Conservation (phyloP, 176 grass and related monocot species). For the Rhynchospora breviuscula region DNA sequence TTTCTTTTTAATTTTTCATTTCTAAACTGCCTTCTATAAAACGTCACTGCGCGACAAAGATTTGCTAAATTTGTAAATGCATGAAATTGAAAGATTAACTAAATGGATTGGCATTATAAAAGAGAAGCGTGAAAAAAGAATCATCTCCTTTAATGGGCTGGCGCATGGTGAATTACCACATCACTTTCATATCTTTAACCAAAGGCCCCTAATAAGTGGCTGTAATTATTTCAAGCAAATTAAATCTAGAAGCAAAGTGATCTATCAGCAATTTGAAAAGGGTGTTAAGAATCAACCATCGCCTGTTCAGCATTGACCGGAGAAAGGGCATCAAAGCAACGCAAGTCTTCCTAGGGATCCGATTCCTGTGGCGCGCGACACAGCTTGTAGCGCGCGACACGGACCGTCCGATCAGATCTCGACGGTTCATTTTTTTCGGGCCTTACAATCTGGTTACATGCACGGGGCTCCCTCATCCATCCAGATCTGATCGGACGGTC, state of each 20-base stretch:
- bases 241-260: conserved; percentile 9
- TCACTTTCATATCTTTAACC: not conserved
- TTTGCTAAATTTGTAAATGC: not conserved
- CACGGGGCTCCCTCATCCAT: too few species aligned
- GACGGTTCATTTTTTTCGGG: too few species aligned
- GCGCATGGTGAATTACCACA: not conserved
- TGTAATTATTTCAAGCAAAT: not conserved
- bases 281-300: not conserved
- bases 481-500: too few species aligned
- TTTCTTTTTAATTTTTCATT: not conserved
- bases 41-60: not conserved
- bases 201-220: not conserved
- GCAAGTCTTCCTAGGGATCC: conserved; percentile 3
- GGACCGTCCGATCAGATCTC: too few species aligned
- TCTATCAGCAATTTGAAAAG: not conserved
- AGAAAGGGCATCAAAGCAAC: not conserved
- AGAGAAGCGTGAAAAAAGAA: not conserved
- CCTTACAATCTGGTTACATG: too few species aligned
- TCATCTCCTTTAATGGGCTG: not conserved
- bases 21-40: not conserved
- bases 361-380: too few species aligned
- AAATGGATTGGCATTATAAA: not conserved
- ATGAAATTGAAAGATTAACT: not conserved
- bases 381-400: too few species aligned
- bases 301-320: not conserved